phyloP scores from a whole-genome alignment of 768 basidiomycete species.

The Kwoniella mangroviensis region DNA sequence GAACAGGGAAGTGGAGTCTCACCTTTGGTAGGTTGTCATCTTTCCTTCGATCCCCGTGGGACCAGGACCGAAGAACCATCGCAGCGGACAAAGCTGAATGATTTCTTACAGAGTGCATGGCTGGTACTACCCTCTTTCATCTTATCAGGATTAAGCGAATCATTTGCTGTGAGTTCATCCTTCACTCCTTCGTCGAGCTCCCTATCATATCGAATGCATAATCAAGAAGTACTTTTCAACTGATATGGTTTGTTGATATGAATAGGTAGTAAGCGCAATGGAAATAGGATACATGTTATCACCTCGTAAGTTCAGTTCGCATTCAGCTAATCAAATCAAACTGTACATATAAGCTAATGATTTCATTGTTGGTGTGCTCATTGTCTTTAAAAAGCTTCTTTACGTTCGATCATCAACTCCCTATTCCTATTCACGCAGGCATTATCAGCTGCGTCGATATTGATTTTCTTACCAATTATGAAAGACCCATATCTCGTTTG shows the following conservation, averaged over 20 bases:
- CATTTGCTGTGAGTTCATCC: conserved; percentile 24
- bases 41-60: background rate
- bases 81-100: background rate
- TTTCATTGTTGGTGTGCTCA: too few species aligned
- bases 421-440: conserved; percentile 50
- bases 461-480: conserved; percentile 35
- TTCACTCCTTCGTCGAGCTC: too few species aligned
- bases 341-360: background rate
- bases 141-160: conserved; percentile 31
- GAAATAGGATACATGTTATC: conserved; percentile 46
- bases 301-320: conserved; percentile 20
- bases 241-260: conserved; percentile 34
- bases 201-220: too few species aligned
- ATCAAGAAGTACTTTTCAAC: background rate
- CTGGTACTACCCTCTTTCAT: conserved; percentile 30
- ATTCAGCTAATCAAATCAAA: conserved; percentile 12
- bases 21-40: conserved; percentile 16
- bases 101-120: conserved; percentile 42
- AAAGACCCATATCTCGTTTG: conserved; percentile 52
- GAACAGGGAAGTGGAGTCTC: conserved; percentile 21
- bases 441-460: conserved; percentile 41
- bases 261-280: conserved; percentile 50
- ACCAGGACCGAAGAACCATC: too few species aligned
- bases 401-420: conserved; percentile 44
- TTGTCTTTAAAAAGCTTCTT: conserved; percentile 10